phyloP scores from a whole-genome alignment of 108 stramenopile species.

The Cyclotella distinguenda region DNA sequence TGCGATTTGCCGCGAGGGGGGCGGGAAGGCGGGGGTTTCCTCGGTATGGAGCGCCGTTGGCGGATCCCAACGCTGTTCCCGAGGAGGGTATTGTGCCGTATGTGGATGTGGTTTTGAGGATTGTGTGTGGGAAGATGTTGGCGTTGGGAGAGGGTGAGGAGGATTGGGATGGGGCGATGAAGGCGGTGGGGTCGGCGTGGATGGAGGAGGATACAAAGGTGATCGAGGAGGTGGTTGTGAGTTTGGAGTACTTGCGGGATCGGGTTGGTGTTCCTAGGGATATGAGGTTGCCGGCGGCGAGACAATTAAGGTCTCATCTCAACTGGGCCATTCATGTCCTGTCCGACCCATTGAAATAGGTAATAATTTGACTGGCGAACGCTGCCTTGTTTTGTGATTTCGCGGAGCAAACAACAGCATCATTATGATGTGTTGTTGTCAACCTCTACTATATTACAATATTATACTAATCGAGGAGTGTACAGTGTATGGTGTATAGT shows the following conservation, averaged over 20 bases:
- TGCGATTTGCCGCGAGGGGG: constrained; percentile 85
- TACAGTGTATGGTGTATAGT: too few species aligned
- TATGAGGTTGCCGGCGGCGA: constrained; percentile 86
- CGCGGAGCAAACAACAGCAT: too few species aligned
- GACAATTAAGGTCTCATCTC: constrained; percentile 80
- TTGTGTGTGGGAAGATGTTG: constrained; percentile 65
- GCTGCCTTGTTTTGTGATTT: too few species aligned
- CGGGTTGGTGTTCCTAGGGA: constrained; percentile 93
- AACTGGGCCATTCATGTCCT: constrained; percentile 61
- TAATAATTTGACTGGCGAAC: too few species aligned
- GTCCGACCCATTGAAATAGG: too few species aligned
- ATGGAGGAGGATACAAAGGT: constrained; percentile 54
- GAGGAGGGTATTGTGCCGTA: constrained; percentile 57
- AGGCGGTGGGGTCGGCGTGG: constrained; percentile 46
- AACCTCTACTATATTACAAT: too few species aligned
- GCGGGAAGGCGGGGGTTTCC: constrained; percentile 82
- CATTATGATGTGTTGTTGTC: too few species aligned
- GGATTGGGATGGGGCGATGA: constrained; percentile 39
- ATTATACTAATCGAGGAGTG: too few species aligned
- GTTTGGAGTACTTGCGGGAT: constrained; percentile 85
- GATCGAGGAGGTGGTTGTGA: constrained; percentile 44
- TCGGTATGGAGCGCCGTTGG: constrained; percentile 72
- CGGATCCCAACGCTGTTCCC: constrained; percentile 84
- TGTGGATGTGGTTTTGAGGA: constrained; percentile 63
- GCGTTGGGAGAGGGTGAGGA: constrained; percentile 54